These are phyloP conservation scores for Leucosporidium scottii DNA, from an alignment of 768 basidiomycete species.

Conservation along the genomic window DNA sequence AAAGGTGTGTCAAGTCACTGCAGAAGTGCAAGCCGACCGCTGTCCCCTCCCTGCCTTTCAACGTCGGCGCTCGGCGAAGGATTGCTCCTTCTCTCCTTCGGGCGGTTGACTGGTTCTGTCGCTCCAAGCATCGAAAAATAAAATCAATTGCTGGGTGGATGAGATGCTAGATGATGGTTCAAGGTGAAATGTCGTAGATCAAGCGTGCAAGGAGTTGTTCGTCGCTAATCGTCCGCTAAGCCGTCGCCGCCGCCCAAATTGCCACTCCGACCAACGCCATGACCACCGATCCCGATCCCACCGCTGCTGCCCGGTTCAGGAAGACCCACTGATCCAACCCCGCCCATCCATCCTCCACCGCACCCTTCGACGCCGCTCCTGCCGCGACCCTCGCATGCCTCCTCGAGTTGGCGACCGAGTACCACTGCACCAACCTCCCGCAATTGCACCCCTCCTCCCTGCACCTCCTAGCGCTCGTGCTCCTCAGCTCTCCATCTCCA, in stretches of 20 bases:
- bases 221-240: background rate
- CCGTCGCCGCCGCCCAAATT: constrained; percentile 20
- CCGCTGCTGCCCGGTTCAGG: constrained; percentile 18
- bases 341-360: constrained; percentile 8
- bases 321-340: constrained; percentile 30
- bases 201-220: too few species aligned
- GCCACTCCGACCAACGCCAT: constrained; percentile 15
- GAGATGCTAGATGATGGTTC: too few species aligned
- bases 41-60: too few species aligned
- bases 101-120: too few species aligned
- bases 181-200: too few species aligned
- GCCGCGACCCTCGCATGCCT: constrained; percentile 1
- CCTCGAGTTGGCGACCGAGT: background rate
- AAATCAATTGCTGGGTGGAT: too few species aligned
- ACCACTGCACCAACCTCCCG: constrained; percentile 16
- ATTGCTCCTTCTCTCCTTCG: too few species aligned
- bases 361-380: background rate
- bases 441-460: constrained; percentile 17
- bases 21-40: too few species aligned
- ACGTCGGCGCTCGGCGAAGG: too few species aligned
- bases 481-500: constrained; percentile 19
- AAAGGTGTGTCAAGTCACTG: too few species aligned
- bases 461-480: constrained; percentile 13
- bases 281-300: constrained; percentile 7
- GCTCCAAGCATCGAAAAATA: too few species aligned